These are phyloP conservation scores for Suillus subluteus DNA, from an alignment of 768 basidiomycete genomes.

Conservation along the genomic window DNA sequence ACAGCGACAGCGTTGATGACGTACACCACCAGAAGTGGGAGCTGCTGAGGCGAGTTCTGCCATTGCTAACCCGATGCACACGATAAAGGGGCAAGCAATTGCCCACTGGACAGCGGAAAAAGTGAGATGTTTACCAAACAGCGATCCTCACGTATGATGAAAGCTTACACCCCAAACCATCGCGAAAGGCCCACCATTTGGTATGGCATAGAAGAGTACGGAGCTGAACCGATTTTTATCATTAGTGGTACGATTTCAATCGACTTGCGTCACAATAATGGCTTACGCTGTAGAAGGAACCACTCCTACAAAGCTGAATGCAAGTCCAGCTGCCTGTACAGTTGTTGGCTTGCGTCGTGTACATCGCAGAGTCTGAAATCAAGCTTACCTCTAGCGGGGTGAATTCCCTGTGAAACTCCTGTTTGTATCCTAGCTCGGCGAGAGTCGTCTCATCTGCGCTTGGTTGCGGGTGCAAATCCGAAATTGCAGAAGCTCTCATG, in stretches of 20 bases:
- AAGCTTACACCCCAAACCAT: not conserved
- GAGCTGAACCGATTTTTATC: not conserved
- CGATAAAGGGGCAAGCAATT: not conserved
- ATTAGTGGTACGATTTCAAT: not conserved
- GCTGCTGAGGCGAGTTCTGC: not conserved
- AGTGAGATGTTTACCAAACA: not conserved
- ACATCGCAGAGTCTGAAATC: not conserved
- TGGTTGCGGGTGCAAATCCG: not conserved
- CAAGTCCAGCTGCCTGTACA: not conserved
- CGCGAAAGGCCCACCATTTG: not conserved
- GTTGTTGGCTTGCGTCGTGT: not conserved
- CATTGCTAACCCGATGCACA: not conserved
- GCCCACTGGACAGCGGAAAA: not conserved
- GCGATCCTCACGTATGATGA: not conserved
- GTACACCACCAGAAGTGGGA: not conserved
- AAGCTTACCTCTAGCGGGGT: not conserved
- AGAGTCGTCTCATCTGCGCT: not conserved
- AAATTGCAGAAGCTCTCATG: not conserved
- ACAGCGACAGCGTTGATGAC: not conserved
- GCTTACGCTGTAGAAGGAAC: not conserved
- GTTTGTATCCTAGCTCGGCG: not conserved
- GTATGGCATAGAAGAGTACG: not conserved
- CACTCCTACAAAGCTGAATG: not conserved
- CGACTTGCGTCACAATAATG: not conserved
- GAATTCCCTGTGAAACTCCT: not conserved